Conservation (phyloP, 1,284 basidiomycete species). For the Rhodotorula sp. region DNA sequence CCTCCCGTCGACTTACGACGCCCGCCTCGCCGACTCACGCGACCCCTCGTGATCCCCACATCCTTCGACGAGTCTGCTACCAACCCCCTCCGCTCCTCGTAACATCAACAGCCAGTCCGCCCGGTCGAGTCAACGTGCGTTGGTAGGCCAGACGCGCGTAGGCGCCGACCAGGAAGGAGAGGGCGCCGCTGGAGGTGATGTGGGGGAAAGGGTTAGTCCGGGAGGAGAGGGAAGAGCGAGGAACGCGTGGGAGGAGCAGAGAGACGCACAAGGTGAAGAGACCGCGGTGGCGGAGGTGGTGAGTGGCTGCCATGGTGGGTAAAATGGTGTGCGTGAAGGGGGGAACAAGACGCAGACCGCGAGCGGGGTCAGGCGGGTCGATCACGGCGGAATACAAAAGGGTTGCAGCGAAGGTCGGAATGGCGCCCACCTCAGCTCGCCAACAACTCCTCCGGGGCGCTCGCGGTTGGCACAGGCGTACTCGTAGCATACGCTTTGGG, state of each 20-base stretch:
- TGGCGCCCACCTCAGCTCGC: too few relatives aligned
- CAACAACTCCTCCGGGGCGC: too few relatives aligned
- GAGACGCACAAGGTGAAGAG: conserved; percentile 19
- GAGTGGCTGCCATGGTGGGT: not conserved
- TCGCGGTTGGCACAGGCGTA: too few relatives aligned
- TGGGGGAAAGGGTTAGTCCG: not conserved
- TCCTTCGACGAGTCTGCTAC: not conserved
- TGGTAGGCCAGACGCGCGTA: conserved; percentile 10
- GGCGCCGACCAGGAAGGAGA: conserved; percentile 14
- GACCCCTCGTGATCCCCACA: not conserved
- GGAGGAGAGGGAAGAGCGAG: not conserved
- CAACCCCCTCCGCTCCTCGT: conserved; percentile 14
- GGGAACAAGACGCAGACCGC: not conserved
- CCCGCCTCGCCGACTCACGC: not conserved
- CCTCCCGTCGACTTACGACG: not conserved
- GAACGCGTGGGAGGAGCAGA: not conserved
- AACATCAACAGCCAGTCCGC: conserved; percentile 8
- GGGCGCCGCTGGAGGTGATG: conserved; percentile 5
- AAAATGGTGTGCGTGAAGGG: not conserved
- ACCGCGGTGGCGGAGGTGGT: conserved; percentile 14
- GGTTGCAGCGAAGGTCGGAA: too few relatives aligned
- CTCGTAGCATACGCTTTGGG: too few relatives aligned
- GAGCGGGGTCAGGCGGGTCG: not conserved
- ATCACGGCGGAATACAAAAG: too few relatives aligned
- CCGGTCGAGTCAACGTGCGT: not conserved